Evolutionary conservation across 768 basidiomycete genomes (phyloP).

Genomic region (Phylloporus scabripes): DNA sequence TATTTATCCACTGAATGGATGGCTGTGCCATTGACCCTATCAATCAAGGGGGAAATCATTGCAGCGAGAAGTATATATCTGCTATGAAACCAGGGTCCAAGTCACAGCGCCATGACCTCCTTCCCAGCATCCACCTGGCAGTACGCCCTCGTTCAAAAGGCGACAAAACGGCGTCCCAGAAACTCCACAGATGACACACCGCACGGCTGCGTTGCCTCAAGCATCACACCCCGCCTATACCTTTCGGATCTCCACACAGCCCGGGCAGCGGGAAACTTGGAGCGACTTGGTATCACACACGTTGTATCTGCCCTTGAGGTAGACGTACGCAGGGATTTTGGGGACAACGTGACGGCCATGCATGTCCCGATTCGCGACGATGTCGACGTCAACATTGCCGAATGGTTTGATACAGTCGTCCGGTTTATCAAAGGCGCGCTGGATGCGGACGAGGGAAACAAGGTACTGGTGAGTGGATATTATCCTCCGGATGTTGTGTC

Average conservation of each 20-base stretch:
- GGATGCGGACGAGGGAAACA: slow-evolving; percentile 36
- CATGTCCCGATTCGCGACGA: slow-evolving; percentile 49
- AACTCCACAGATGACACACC: neutral
- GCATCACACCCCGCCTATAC: slow-evolving; percentile 49
- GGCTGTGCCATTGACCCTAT: slow-evolving; percentile 9
- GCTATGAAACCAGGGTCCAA: slow-evolving; percentile 5
- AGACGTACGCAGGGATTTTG: slow-evolving; percentile 23
- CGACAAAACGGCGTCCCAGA: slow-evolving; percentile 13
- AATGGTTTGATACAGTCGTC: slow-evolving; percentile 45
- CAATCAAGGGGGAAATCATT: no score
- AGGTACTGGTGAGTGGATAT: slow-evolving; percentile 43
- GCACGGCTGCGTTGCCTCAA: slow-evolving; percentile 21
- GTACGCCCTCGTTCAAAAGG: slow-evolving; percentile 20
- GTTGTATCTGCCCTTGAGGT: slow-evolving; percentile 60
- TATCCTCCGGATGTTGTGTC: neutral
- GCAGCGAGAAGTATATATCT: no score
- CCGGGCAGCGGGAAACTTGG: slow-evolving; percentile 41
- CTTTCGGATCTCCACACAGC: slow-evolving; percentile 61
- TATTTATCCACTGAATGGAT: slow-evolving; percentile 7
- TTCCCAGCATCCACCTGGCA: slow-evolving; percentile 31
- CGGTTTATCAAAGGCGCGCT: slow-evolving; percentile 49
- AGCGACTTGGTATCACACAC: slow-evolving; percentile 63
- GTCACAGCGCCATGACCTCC: slow-evolving; percentile 26
- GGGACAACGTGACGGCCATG: slow-evolving; percentile 37
- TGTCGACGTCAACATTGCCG: slow-evolving; percentile 36